Evolutionary conservation across 2,329 filamentous ascomycete species (phyloP).

Genomic region (Graphiopsis chlorocephala): DNA sequence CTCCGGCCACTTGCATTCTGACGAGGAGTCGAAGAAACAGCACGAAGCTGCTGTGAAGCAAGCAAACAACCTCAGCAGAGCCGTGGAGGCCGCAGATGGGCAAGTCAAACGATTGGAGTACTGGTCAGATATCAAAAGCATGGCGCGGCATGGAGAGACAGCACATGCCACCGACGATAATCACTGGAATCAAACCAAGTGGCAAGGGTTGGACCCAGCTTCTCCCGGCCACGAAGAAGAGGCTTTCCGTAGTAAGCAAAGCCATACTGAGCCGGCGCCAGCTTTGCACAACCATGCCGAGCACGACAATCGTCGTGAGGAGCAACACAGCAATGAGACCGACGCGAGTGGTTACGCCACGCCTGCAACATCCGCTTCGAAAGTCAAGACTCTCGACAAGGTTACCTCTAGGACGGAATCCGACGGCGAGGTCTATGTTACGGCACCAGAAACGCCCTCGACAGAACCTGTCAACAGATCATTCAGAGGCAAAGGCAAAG

Average conservation of each 20-base stretch:
- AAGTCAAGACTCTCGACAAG: background rate
- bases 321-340: constrained; percentile 10
- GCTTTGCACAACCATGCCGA: constrained; percentile 22
- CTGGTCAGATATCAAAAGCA: constrained; percentile 68
- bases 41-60: constrained; percentile 40
- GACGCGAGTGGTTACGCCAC: constrained; percentile 12
- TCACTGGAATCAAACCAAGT: constrained; percentile 12
- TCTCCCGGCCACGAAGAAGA: constrained; percentile 16
- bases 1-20: constrained; percentile 34
- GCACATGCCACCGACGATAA: background rate
- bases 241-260: constrained; percentile 22
- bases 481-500: background rate
- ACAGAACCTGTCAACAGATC: background rate
- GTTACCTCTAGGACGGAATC: background rate
- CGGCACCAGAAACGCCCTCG: constrained; percentile 1
- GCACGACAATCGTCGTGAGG: background rate
- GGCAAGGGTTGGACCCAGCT: constrained; percentile 16
- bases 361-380: constrained; percentile 6
- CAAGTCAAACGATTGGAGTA: constrained; percentile 80
- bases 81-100: constrained; percentile 72
- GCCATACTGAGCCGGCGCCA: constrained; percentile 17
- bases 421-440: constrained; percentile 4
- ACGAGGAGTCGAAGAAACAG: constrained; percentile 45
- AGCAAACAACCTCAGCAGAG: constrained; percentile 68
- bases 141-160: constrained; percentile 26